phyloP scores from a whole-genome alignment of 148 eudicot species.

The Nyssa sinensis region DNA sequence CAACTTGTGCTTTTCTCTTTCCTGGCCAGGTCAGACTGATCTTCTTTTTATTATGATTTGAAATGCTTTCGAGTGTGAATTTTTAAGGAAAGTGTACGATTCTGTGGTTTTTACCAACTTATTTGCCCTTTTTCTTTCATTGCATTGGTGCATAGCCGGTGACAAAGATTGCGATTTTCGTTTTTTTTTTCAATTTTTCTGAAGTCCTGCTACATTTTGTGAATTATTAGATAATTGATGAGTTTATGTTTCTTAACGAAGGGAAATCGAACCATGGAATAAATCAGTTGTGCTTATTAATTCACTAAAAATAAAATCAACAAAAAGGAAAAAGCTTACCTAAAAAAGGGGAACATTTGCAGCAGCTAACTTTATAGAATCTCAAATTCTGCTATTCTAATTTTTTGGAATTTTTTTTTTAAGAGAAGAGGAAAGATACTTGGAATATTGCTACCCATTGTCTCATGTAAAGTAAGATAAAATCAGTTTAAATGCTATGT shows the following conservation, averaged over 20 bases:
- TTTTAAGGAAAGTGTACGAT: background rate
- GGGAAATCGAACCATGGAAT: background rate
- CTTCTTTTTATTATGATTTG: background rate
- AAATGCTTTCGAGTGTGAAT: background rate
- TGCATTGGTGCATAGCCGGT: background rate
- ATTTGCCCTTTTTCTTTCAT: background rate
- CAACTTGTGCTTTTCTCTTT: constrained; percentile 69
- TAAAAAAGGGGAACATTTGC: too few relatives aligned
- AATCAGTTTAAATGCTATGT: too few relatives aligned
- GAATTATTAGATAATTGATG: background rate
- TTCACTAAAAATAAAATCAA: too few relatives aligned
- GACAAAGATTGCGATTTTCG: background rate
- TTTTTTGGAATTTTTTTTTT: too few relatives aligned
- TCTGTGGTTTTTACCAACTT: background rate
- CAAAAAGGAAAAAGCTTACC: too few relatives aligned
- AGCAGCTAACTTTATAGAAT: too few relatives aligned
- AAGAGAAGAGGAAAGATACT: too few relatives aligned
- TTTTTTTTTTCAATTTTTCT: background rate
- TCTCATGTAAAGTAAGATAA: background rate
- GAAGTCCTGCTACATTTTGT: background rate
- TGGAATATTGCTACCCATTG: background rate
- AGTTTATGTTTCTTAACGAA: background rate
- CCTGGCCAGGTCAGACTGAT: constrained; percentile 75
- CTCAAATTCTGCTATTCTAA: too few relatives aligned
- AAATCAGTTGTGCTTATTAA: background rate